Base-by-base conservation (phyloP, 129 eudicot genomes). In the Helianthus tuberosus region DNA sequence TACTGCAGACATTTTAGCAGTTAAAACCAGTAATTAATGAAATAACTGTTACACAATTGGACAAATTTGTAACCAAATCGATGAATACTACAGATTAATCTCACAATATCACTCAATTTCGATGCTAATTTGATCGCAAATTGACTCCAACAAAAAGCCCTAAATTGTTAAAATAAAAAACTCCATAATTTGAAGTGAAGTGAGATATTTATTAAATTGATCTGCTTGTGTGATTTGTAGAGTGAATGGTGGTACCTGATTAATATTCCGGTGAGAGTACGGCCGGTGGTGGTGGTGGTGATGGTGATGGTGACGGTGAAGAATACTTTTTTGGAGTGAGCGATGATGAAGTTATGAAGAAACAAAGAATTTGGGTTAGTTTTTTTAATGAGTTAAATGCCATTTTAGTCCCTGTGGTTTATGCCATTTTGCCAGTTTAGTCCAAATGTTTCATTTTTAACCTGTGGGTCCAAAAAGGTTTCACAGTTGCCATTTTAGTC, bases 241-340 rank as follows among this genome's bases (percentile, higher is more conserved):
- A 67, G 71, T 38, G 27, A 58, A 52, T 8, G 50, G 75, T 9
- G 41, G 75, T 69, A 77, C 81, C 70, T 68, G 75, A 58, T 50
- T 59, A 32, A 32, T 32, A 32, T 32, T 32, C 2, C 36, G 36
- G 36, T 32, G 23, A 20, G 23, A 20, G 23, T 20, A 20, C 23
- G 23, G 32, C 36, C 36, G 36, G 36, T 50, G n/a, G 5, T 6
- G 69, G 23, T 35, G 70, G 14, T 5, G 48, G 46, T 6, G 59
- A 73, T 20, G 23, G 23, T 20, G 23, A 20, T 60, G 16, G 77
- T 35, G 70, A 27, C 11, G 48, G 46, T 6, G 59, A 73, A 72
- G 50, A 53, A 25, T 16, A 41, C 66, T 66, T 23, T 27, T 27
- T 27, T 52, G 11, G 50, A 46, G 50, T 38, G 70, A 48, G 10